Base-by-base conservation (phyloP, 2,329 filamentous ascomycete species). In the Juglanconis oblonga region DNA sequence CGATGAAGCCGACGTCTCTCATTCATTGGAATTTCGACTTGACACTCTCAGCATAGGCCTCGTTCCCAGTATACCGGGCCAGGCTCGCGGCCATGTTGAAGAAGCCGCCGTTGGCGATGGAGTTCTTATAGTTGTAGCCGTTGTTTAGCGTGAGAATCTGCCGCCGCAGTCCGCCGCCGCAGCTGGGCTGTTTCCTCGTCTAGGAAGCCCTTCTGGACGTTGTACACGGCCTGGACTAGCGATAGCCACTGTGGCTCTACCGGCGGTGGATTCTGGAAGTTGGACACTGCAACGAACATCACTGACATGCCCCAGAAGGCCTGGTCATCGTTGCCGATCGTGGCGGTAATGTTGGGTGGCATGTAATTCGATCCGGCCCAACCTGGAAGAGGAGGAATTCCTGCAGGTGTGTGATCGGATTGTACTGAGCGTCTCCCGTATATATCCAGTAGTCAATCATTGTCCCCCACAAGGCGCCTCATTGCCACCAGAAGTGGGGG, bases 121-220 rank as follows among this genome's bases (percentile, higher is more conserved):
- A 70, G 69, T 87, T 87, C 72, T 87, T 95, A 79, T 94, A 93
- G 70, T 87, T 81, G 73, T 90, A 95, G 10, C 91, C 91, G 29
- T 78, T 80, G 69, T 93, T 92, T 6, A 36, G 86, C 1, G 83
- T 77, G 62, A 87, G 90, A 57, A 94, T 87, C 76, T 95, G 90
- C 89, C 89, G 92, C 67, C 89, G 81, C 65, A 93, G 70, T 13
- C 90, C 91, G 65, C 90, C 90, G 42, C 80, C 78, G 69, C 90
- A 94, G n/a, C n/a, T n/a, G n/a, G 2, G 78, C 79, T 0, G 79
- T 71, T 5, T 80, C 82, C 68, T 92, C 87, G 76, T 90, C 89
- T 48, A 87, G 80, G 6, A 80, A 75, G 50, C 74, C 64, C 0
- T 83, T 85, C 62, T 83, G 79, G 0, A 84, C 84, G 66, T 89